These are phyloP conservation scores for Knoxia roxburghii DNA, from an alignment of 257 asterid species.

Conservation along the genomic window DNA sequence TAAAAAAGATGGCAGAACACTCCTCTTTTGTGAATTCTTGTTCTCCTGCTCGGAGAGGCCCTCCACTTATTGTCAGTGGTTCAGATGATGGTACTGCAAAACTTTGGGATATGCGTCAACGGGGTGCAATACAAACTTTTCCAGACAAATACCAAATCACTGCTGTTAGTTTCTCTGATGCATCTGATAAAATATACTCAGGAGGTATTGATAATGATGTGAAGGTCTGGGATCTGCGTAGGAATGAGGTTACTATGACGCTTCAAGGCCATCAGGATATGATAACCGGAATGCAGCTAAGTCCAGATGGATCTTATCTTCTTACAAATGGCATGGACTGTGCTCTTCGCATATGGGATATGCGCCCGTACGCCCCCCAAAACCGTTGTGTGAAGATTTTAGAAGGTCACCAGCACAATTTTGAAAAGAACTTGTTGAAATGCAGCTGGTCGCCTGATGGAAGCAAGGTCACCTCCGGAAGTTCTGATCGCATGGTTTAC, in stretches of 20 bases:
- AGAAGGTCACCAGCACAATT: slow-evolving; percentile 95
- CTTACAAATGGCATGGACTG: slow-evolving; percentile 93
- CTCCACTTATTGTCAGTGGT: slow-evolving; percentile 93
- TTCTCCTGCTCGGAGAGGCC: slow-evolving; percentile 88
- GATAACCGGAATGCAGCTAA: slow-evolving; percentile 89
- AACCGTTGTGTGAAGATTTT: slow-evolving; percentile 92
- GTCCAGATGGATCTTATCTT: slow-evolving; percentile 98
- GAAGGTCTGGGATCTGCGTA: slow-evolving; percentile 92
- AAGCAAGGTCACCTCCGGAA: slow-evolving; percentile 91
- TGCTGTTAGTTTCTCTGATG: slow-evolving; percentile 95
- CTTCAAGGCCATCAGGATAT: slow-evolving; percentile 97
- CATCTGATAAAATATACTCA: slow-evolving; percentile 84
- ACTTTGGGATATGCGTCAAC: slow-evolving; percentile 98
- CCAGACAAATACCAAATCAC: slow-evolving; percentile 97
- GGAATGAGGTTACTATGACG: slow-evolving; percentile 83
- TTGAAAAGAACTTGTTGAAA: slow-evolving; percentile 88
- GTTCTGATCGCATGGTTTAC: slow-evolving; percentile 92
- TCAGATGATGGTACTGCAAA: slow-evolving; percentile 98
- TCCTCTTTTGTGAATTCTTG: slow-evolving; percentile 84
- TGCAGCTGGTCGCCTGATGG: slow-evolving; percentile 99
- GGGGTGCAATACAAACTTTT: slow-evolving; percentile 92
- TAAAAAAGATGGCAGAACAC: slow-evolving; percentile 94
- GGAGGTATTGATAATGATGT: slow-evolving; percentile 94
- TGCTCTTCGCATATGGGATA: slow-evolving; percentile 90
- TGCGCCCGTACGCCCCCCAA: slow-evolving; percentile 98